These are phyloP conservation scores for Mucor racemosus DNA, from an alignment of 371 early-diverging fungal genomes.

Conservation along the genomic window DNA sequence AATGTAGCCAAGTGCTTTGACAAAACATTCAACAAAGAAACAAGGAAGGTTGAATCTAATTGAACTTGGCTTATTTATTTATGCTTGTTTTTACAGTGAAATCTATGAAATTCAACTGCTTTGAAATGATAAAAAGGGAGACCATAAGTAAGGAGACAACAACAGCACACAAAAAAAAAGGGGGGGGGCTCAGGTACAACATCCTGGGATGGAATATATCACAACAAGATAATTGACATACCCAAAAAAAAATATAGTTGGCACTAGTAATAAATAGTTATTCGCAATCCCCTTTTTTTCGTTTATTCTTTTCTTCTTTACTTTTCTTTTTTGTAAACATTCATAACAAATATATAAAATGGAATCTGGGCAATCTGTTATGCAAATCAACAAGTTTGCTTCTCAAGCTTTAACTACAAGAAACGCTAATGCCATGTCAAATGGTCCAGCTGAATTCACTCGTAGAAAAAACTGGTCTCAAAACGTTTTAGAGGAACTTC, in stretches of 20 bases:
- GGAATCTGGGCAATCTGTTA: slow-evolving; percentile 25
- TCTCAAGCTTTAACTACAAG: slow-evolving; percentile 25
- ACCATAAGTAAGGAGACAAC: background rate
- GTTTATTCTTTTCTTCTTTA: background rate
- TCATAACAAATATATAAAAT: too few relatives aligned
- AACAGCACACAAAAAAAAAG: background rate
- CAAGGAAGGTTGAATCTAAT: background rate
- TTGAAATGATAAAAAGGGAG: background rate
- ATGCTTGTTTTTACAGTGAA: background rate
- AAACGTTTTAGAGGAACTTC: slow-evolving; percentile 53
- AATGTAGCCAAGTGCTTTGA: slow-evolving; percentile 12
- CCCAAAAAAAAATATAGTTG: background rate
- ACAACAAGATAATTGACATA: background rate
- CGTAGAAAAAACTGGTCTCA: slow-evolving; percentile 54
- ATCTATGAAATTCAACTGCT: background rate
- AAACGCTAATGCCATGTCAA: background rate
- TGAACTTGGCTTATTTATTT: background rate
- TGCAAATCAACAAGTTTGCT: slow-evolving; percentile 26
- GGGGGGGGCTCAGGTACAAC: background rate
- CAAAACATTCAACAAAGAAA: background rate
- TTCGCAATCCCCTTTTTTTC: slow-evolving; percentile 1
- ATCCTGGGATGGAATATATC: background rate
- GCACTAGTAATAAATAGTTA: slow-evolving; percentile 9
- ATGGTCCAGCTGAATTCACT: slow-evolving; percentile 43
- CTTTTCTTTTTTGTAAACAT: background rate